Percentiles rank a stretch among this genome's conserved stretches.
Evolutionary conservation across 495 filamentous ascomycete species (phyloP).

Genomic region (Trichocladium uniseriatum): DNA sequence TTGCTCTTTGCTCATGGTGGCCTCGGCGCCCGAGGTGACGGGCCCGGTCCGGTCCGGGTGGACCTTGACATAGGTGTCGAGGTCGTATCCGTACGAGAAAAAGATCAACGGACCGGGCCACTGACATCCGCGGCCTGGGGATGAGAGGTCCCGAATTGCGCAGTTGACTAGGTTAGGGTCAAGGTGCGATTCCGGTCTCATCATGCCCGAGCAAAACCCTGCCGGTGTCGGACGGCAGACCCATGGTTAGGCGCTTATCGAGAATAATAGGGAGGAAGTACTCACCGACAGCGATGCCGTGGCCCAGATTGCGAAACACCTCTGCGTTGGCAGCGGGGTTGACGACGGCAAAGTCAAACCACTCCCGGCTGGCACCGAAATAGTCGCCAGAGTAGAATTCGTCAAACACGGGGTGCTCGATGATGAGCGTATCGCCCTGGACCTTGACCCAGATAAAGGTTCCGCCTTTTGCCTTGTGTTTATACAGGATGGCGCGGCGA

Average conservation of each 20-base stretch:
- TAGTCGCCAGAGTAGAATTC: background rate
- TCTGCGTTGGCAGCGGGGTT: background rate
- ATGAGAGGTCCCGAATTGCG: background rate
- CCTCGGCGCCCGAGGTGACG: background rate
- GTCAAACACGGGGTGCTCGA: background rate
- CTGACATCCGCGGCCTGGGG: background rate
- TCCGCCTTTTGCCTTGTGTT: too few species aligned
- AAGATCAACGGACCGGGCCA: background rate
- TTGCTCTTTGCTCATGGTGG: background rate
- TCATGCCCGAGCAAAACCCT: background rate
- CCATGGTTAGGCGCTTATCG: background rate
- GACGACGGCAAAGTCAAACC: slow-evolving; percentile 1
- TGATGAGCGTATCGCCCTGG: background rate
- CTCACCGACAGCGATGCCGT: background rate
- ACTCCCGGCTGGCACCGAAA: background rate
- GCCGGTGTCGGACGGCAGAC: too few species aligned
- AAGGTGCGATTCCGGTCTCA: background rate
- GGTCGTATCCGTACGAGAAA: slow-evolving; percentile 2
- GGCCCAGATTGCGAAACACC: background rate
- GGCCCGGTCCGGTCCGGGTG: background rate
- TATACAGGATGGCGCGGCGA: background rate
- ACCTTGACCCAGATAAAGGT: slow-evolving; percentile 1
- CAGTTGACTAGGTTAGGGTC: background rate
- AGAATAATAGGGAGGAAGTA: background rate
- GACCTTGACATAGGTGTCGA: slow-evolving; percentile 5